Percentiles rank a stretch among this genome's conserved stretches.
Evolutionary conservation across 2,329 filamentous ascomycete genomes (phyloP).

Genomic region (Talaromyces sp.): DNA sequence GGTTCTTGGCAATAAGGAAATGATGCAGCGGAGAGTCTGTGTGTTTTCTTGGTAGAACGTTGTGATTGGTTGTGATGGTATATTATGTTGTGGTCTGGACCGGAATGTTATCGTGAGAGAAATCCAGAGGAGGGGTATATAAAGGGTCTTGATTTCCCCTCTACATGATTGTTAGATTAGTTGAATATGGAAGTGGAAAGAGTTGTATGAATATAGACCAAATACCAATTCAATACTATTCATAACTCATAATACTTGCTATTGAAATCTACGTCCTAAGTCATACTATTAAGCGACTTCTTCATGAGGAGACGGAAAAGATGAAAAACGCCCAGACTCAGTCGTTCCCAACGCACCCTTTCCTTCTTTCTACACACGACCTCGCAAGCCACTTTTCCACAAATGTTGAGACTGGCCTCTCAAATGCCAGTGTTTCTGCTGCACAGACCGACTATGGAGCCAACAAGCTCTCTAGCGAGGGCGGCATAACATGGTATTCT

Average conservation of each 20-base stretch:
- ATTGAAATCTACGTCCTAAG: neutral
- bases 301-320: neutral
- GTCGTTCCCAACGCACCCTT: constrained; percentile 20
- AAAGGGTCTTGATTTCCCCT: neutral
- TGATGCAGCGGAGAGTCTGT: neutral
- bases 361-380: constrained; percentile 28
- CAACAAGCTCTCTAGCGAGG: constrained; percentile 45
- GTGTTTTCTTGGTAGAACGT: neutral
- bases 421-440: constrained; percentile 35
- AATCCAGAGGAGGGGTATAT: neutral
- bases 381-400: constrained; percentile 42
- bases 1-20: neutral
- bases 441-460: constrained; percentile 44
- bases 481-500: constrained; percentile 42
- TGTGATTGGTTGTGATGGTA: neutral
- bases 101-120: neutral
- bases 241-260: neutral
- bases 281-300: neutral
- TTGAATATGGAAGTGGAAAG: neutral
- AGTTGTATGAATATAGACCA: neutral
- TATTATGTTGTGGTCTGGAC: neutral
- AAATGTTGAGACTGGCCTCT: constrained; percentile 45
- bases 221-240: neutral
- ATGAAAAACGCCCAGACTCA: constrained; percentile 10
- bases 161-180: neutral